Conservation (phyloP, 768 basidiomycete genomes). For the Xanthoconium purpureum region DNA sequence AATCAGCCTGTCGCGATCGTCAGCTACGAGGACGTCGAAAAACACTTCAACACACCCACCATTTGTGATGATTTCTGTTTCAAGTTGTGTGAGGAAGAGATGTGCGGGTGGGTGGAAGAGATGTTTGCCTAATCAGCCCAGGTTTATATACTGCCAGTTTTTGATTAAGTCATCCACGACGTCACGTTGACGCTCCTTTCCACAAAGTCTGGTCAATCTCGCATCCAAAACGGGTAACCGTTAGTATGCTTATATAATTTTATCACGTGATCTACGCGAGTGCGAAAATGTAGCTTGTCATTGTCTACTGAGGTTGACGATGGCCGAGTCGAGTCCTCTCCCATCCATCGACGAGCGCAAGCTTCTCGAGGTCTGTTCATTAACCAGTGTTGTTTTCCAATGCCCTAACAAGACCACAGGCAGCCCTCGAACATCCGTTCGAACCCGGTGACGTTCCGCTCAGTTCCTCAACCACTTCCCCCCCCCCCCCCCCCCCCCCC, state of each 20-base stretch:
- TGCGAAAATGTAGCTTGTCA: neutral
- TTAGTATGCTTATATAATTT: neutral
- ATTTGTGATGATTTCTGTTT: constrained; percentile 5
- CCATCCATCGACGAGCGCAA: constrained; percentile 20
- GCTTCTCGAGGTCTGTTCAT: constrained; percentile 21
- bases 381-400: neutral
- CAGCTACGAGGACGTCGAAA: neutral
- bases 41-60: neutral
- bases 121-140: neutral
- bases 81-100: neutral
- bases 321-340: constrained; percentile 27
- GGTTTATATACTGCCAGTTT: constrained; percentile 14
- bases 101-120: neutral
- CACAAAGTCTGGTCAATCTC: neutral
- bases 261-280: constrained; percentile 4
- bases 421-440: constrained; percentile 27
- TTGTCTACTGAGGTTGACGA: constrained; percentile 4
- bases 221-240: constrained; percentile 1
- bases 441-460: constrained; percentile 23
- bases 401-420: constrained; percentile 7
- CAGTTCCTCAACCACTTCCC: constrained; percentile 5
- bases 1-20: constrained; percentile 17
- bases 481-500: neutral
- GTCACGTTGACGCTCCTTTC: constrained; percentile 20
- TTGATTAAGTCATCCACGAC: constrained; percentile 15